These are phyloP conservation scores for Pythium volutum DNA, from an alignment of 352 stramenopile species.

Conservation along the genomic window DNA sequence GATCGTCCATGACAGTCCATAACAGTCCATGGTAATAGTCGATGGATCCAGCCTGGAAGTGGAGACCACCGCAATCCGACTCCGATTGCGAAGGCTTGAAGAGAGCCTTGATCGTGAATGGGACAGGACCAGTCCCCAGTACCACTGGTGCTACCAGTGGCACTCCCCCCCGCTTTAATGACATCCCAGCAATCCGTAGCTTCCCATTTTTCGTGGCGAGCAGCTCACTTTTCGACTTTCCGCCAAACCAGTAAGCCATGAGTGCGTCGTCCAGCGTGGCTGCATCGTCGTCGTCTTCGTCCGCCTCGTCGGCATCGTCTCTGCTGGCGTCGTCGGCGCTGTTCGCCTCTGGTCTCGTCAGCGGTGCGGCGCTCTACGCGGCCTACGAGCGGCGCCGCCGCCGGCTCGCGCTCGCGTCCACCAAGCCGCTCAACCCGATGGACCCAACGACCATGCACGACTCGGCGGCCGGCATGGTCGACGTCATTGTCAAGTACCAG, in stretches of 20 bases:
- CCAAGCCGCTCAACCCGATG: slow-evolving; percentile 34
- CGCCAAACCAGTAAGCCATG: not conserved
- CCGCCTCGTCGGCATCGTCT: slow-evolving; percentile 6
- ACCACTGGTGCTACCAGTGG: too few relatives aligned
- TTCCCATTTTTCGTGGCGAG: too few relatives aligned
- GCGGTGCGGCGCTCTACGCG: slow-evolving; percentile 40
- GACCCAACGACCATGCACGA: slow-evolving; percentile 43
- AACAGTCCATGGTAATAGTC: too few relatives aligned
- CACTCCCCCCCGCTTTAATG: too few relatives aligned
- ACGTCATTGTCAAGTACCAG: slow-evolving; percentile 64
- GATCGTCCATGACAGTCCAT: too few relatives aligned
- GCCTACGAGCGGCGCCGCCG: slow-evolving; percentile 34
- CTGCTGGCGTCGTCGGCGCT: slow-evolving; percentile 28
- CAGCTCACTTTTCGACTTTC: not conserved
- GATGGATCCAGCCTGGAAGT: too few relatives aligned
- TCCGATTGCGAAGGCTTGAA: too few relatives aligned
- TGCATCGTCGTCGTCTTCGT: slow-evolving; percentile 2
- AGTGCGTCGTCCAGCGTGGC: not conserved
- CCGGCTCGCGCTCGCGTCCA: slow-evolving; percentile 33
- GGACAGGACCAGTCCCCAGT: too few relatives aligned
- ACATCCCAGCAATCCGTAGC: too few relatives aligned
- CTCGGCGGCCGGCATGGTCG: slow-evolving; percentile 40
- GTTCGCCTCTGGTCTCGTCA: slow-evolving; percentile 39
- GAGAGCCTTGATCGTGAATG: too few relatives aligned
- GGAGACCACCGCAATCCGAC: too few relatives aligned